Percentiles rank a stretch among this genome's conserved stretches.
Evolutionary conservation across 2,329 filamentous ascomycete species (phyloP).

Genomic region (Sphaerulina musiva): DNA sequence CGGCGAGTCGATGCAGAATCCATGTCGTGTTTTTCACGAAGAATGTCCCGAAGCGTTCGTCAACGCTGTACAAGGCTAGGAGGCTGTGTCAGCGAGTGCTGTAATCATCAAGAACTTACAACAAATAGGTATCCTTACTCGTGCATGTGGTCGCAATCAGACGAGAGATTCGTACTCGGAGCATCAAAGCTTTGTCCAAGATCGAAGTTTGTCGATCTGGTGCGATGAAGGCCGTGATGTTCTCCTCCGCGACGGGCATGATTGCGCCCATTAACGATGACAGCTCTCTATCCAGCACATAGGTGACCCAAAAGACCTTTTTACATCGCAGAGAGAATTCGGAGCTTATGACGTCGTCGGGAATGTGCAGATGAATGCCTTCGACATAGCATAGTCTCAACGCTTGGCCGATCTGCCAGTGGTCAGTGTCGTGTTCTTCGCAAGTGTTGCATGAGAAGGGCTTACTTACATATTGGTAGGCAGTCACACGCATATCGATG

Average conservation of each 20-base stretch:
- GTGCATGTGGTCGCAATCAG: slow-evolving; percentile 12
- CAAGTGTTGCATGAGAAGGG: not conserved
- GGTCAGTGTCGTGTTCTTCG: not conserved
- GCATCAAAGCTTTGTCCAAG: slow-evolving; percentile 9
- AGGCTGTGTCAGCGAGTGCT: not conserved
- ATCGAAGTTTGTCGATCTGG: slow-evolving; percentile 5
- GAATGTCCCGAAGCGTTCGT: slow-evolving; percentile 5
- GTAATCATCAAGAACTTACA: not conserved
- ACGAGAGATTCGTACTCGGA: slow-evolving; percentile 7
- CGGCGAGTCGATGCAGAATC: slow-evolving; percentile 21
- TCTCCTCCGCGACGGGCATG: slow-evolving; percentile 46
- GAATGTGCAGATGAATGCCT: slow-evolving; percentile 11
- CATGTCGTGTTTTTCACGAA: slow-evolving; percentile 19
- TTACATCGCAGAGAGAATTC: slow-evolving; percentile 35
- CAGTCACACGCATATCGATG: slow-evolving; percentile 16
- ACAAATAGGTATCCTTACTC: not conserved
- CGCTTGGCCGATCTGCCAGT: slow-evolving; percentile 43
- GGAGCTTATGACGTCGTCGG: slow-evolving; percentile 6
- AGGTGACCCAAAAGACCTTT: slow-evolving; percentile 51
- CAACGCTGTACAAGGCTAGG: slow-evolving; percentile 4
- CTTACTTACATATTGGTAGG: slow-evolving; percentile 11
- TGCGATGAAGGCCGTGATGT: slow-evolving; percentile 38
- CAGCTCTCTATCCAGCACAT: slow-evolving; percentile 50
- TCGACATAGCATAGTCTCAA: slow-evolving; percentile 33
- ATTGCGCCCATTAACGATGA: slow-evolving; percentile 50